Evolutionary conservation across 805 yeast genomes (phyloP).

Genomic region (Teunomyces lycoperdinae): DNA sequence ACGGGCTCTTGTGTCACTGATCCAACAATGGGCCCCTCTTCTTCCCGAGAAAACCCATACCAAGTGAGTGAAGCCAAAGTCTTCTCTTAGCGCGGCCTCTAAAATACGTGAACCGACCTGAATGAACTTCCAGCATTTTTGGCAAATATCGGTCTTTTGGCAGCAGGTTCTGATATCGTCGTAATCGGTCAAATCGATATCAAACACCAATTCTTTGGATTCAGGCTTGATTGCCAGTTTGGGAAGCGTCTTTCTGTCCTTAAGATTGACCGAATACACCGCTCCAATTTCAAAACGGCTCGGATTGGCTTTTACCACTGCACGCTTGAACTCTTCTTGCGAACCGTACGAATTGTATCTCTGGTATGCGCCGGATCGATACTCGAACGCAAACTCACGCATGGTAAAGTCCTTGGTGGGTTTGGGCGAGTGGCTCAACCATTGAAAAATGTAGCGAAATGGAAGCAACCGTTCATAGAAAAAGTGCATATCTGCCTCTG

Average conservation of each 20-base stretch:
- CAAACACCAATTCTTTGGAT: conserved; percentile 86
- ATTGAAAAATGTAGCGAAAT: conserved; percentile 72
- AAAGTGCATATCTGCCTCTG: conserved; percentile 64
- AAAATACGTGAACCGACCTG: conserved; percentile 77
- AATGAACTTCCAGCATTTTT: conserved; percentile 91
- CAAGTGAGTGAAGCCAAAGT: conserved; percentile 83
- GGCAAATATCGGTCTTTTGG: conserved; percentile 77
- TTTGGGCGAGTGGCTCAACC: conserved; percentile 84
- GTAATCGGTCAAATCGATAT: conserved; percentile 97
- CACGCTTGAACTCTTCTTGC: conserved; percentile 71
- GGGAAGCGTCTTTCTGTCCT: conserved; percentile 72
- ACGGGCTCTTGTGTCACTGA: conserved; percentile 83
- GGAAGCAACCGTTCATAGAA: conserved; percentile 75
- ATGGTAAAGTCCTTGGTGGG: conserved; percentile 75
- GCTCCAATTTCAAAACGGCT: conserved; percentile 95
- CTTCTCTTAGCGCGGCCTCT: conserved; percentile 70
- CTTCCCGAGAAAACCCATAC: conserved; percentile 98
- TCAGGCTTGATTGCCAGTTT: conserved; percentile 77
- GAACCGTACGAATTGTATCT: conserved; percentile 77
- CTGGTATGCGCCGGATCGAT: conserved; percentile 81
- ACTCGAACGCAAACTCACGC: conserved; percentile 93
- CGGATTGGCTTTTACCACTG: conserved; percentile 73
- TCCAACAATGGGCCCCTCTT: conserved; percentile 99
- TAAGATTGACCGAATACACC: conserved; percentile 83
- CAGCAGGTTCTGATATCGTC: conserved; percentile 94